phyloP scores from a whole-genome alignment of 306 rosid genomes.

The Elaeagnus macrophylla region DNA sequence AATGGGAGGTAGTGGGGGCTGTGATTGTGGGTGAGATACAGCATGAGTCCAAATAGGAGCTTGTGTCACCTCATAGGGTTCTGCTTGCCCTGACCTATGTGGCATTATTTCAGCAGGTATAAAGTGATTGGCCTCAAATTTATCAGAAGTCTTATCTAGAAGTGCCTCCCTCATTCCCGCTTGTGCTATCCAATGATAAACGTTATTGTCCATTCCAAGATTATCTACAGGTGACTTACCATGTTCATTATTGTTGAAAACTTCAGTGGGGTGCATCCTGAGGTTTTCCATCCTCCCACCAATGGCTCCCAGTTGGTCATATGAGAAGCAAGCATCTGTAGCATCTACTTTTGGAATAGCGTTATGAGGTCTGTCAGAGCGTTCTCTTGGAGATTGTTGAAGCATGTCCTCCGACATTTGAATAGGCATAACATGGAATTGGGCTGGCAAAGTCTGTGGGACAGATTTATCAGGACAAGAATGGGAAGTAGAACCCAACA shows the following conservation, averaged over 20 bases:
- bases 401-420: conserved; percentile 32
- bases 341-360: conserved; percentile 32
- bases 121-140: conserved; percentile 19
- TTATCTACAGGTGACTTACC: too few species aligned
- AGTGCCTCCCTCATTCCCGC: conserved; percentile 31
- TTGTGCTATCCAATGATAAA: conserved; percentile 24
- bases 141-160: conserved; percentile 29
- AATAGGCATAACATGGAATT: conserved; percentile 25
- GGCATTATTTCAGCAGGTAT: conserved; percentile 26
- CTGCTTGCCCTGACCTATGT: conserved; percentile 32
- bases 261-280: conserved; percentile 30
- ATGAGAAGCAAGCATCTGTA: conserved; percentile 27
- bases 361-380: too few species aligned
- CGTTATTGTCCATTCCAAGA: conserved; percentile 29
- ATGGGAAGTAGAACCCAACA: conserved; percentile 21
- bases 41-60: conserved; percentile 44
- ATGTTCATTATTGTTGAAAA: conserved; percentile 26
- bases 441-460: conserved; percentile 26
- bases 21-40: conserved; percentile 38
- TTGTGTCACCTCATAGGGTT: conserved; percentile 41
- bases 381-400: conserved; percentile 38
- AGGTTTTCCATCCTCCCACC: conserved; percentile 45
- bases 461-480: conserved; percentile 34
- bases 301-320: conserved; percentile 40
- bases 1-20: conserved; percentile 24